phyloP scores from a whole-genome alignment of 805 yeast species.

The Wickerhamiella azymoides region DNA sequence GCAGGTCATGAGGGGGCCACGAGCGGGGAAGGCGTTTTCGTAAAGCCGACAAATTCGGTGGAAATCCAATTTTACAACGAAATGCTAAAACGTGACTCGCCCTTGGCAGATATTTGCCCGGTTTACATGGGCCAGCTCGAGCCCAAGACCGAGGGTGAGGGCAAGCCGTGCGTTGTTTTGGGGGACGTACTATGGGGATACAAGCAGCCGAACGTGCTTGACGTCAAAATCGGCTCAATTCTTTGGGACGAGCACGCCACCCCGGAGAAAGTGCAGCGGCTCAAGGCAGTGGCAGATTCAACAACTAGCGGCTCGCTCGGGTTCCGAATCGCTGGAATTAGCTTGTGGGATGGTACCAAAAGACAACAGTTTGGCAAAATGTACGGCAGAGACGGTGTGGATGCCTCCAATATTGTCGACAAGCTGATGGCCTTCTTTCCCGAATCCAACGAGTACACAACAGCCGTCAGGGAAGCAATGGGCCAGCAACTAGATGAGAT shows the following conservation, averaged over 20 bases:
- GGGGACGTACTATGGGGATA: slow-evolving; percentile 56
- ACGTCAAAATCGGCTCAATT: slow-evolving; percentile 64
- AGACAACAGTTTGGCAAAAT: slow-evolving; percentile 46
- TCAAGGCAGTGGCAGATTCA: slow-evolving; percentile 44
- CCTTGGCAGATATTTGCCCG: slow-evolving; percentile 34
- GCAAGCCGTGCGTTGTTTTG: slow-evolving; percentile 37
- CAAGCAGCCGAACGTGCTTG: slow-evolving; percentile 56
- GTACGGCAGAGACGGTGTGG: slow-evolving; percentile 43
- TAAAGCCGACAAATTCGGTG: slow-evolving; percentile 48
- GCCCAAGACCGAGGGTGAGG: slow-evolving; percentile 2
- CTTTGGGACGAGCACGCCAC: slow-evolving; percentile 48
- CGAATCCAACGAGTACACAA: slow-evolving; percentile 12
- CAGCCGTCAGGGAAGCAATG: slow-evolving; percentile 32
- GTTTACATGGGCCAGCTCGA: slow-evolving; percentile 43
- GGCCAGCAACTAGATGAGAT: slow-evolving; percentile 49
- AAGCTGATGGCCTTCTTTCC: slow-evolving; percentile 34
- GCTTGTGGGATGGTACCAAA: slow-evolving; percentile 31
- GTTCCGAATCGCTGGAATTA: slow-evolving; percentile 84
- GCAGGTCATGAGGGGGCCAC: slow-evolving; percentile 88
- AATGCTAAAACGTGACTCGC: slow-evolving; percentile 15
- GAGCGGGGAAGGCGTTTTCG: slow-evolving; percentile 50
- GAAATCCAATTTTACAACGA: slow-evolving; percentile 66
- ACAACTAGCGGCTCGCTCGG: slow-evolving; percentile 75
- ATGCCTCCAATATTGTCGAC: slow-evolving; percentile 34
- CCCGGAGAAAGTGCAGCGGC: slow-evolving; percentile 45